phyloP scores from a whole-genome alignment of 139 green algal species.

The Chlorella sp. region DNA sequence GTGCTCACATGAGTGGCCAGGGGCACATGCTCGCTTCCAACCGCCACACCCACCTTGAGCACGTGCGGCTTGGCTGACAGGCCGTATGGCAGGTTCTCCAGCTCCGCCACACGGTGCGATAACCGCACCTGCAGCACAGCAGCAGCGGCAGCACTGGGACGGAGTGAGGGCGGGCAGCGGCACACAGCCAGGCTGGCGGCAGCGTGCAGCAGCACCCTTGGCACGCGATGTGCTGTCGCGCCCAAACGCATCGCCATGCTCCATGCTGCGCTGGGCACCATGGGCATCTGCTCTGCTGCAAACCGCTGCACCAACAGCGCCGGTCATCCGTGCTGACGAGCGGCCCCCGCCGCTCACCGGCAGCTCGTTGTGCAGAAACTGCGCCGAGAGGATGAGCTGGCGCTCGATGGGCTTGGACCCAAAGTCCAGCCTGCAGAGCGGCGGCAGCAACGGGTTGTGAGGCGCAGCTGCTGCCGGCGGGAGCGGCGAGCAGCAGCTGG shows the following conservation, averaged over 20 bases:
- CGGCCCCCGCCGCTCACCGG: slow-evolving; percentile 61
- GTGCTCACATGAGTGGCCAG: no score
- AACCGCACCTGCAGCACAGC: slow-evolving; percentile 69
- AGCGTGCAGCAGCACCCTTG: no score
- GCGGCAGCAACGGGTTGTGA: background rate
- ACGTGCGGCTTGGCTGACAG: slow-evolving; percentile 91
- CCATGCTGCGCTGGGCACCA: no score
- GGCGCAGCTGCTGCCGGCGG: background rate
- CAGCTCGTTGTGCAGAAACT: slow-evolving; percentile 98
- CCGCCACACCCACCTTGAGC: slow-evolving; percentile 94
- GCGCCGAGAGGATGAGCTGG: slow-evolving; percentile 93
- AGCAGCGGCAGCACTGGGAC: no score
- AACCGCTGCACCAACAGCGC: no score
- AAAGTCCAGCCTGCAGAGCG: slow-evolving; percentile 93
- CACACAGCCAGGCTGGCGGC: no score
- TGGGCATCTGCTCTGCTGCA: no score
- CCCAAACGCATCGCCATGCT: no score
- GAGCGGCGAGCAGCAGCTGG: background rate
- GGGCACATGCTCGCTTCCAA: no score
- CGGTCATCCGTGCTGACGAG: no score
- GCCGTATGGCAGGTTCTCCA: slow-evolving; percentile 98
- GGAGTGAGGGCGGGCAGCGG: no score
- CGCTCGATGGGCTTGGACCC: slow-evolving; percentile 91
- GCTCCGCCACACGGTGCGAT: slow-evolving; percentile 94
- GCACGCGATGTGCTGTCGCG: no score